These are phyloP conservation scores for Trifolium pratense DNA, from an alignment of 306 rosid genomes.

Conservation along the genomic window DNA sequence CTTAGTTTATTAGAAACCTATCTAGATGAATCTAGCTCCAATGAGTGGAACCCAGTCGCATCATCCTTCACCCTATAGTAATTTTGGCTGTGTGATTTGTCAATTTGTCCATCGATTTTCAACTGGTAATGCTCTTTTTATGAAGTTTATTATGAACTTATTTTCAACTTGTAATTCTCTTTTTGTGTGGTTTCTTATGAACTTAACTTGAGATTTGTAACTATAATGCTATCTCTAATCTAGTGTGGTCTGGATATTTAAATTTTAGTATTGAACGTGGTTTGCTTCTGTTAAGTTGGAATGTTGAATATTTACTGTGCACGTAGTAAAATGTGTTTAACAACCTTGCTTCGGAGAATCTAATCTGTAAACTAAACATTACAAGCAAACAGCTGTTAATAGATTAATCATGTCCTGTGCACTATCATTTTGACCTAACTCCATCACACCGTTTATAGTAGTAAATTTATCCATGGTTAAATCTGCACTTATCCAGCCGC, in stretches of 20 bases:
- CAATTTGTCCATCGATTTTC: background rate
- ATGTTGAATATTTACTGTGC: background rate
- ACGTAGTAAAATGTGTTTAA: background rate
- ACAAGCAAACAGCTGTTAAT: background rate
- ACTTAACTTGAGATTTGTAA: background rate
- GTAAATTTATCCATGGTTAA: background rate
- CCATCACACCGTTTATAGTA: background rate
- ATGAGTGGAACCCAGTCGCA: background rate
- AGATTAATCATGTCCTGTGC: slow-evolving; percentile 19
- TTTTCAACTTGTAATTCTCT: background rate
- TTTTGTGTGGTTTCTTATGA: background rate
- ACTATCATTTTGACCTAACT: background rate
- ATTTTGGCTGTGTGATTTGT: background rate
- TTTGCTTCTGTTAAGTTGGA: background rate
- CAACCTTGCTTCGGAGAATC: background rate
- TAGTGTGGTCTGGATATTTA: background rate
- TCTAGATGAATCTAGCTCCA: background rate
- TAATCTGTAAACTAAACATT: slow-evolving; percentile 7
- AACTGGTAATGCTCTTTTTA: background rate
- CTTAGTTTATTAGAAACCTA: background rate
- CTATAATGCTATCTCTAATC: background rate
- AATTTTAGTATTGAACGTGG: background rate
- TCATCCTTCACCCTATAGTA: background rate
- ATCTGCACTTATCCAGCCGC: background rate
- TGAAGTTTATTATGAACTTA: background rate